phyloP scores from a whole-genome alignment of 2,329 filamentous ascomycete species.

The Penicillium glabrum region DNA sequence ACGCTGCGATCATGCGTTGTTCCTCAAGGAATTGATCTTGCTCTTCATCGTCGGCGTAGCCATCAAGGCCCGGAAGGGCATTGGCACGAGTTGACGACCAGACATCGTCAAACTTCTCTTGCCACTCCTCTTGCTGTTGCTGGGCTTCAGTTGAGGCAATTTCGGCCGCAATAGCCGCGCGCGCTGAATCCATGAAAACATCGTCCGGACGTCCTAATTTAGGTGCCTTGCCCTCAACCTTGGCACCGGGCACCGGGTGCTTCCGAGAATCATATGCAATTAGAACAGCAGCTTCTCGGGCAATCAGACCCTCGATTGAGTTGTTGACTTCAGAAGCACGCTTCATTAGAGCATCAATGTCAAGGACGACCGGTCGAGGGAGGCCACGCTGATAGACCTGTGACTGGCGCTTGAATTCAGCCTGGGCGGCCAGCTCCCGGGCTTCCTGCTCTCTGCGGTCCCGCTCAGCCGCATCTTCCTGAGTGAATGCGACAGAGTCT shows the following conservation, averaged over 20 bases:
- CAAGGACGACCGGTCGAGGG: slow-evolving; percentile 72
- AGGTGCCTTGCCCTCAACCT: slow-evolving; percentile 62
- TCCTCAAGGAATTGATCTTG: slow-evolving; percentile 61
- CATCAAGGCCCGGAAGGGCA: slow-evolving; percentile 71
- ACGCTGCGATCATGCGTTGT: slow-evolving; percentile 65
- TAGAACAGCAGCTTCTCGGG: slow-evolving; percentile 73
- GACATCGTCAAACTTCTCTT: slow-evolving; percentile 50
- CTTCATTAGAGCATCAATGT: slow-evolving; percentile 67
- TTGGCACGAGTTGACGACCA: slow-evolving; percentile 54
- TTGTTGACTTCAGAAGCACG: slow-evolving; percentile 62
- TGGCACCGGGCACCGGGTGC: slow-evolving; percentile 68
- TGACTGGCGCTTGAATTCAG: slow-evolving; percentile 78
- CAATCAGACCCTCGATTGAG: slow-evolving; percentile 67
- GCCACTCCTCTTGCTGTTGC: slow-evolving; percentile 49
- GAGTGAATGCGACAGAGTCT: slow-evolving; percentile 52
- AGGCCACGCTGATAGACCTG: slow-evolving; percentile 87
- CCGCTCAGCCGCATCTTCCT: slow-evolving; percentile 70
- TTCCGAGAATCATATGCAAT: slow-evolving; percentile 79
- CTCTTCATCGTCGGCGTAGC: slow-evolving; percentile 74
- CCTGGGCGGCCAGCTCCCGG: slow-evolving; percentile 62
- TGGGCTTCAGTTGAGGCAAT: slow-evolving; percentile 52
- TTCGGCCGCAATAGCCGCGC: slow-evolving; percentile 73
- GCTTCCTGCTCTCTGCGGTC: slow-evolving; percentile 67
- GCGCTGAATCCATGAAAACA: slow-evolving; percentile 69
- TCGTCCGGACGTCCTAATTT: slow-evolving; percentile 68